These are phyloP conservation scores for Salix caprea DNA, from an alignment of 345 rosid genomes.

Conservation along the genomic window DNA sequence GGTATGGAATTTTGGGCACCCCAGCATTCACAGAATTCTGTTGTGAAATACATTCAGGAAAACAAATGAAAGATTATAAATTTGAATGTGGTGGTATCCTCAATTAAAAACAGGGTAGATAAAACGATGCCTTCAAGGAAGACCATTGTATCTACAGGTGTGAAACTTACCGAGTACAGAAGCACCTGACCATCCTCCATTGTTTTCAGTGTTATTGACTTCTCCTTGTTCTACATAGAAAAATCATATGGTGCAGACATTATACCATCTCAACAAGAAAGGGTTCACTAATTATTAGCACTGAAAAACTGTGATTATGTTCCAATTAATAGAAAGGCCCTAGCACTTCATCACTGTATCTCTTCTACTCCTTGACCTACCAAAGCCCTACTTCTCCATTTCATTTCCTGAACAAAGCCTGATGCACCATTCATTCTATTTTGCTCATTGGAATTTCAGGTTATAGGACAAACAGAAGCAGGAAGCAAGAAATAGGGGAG, in stretches of 20 bases:
- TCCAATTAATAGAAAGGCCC: not conserved
- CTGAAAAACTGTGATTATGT: not conserved
- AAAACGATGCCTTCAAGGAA: not conserved
- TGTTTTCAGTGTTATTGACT: conserved; percentile 79
- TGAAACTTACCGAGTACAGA: conserved; percentile 58
- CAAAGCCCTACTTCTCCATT: not conserved
- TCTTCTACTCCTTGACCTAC: not conserved
- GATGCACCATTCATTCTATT: not conserved
- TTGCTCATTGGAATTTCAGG: conserved; percentile 8
- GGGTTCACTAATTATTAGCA: not conserved
- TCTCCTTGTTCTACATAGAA: conserved; percentile 69
- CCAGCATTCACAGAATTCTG: too few relatives aligned
- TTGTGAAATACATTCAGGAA: too few relatives aligned
- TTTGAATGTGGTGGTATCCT: too few relatives aligned
- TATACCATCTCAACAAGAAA: not conserved
- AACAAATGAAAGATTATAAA: too few relatives aligned
- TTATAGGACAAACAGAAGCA: not conserved
- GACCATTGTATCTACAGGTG: not conserved
- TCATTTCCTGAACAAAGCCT: not conserved
- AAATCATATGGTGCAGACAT: conserved; percentile 8
- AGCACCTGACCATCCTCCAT: conserved; percentile 98
- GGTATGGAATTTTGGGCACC: too few relatives aligned
- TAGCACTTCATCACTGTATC: not conserved
- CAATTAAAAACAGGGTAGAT: not conserved
- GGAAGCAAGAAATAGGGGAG: not conserved